These are phyloP conservation scores for Suzukiozyma palmioleophila DNA, from an alignment of 1,139 yeast genomes.

Conservation along the genomic window DNA sequence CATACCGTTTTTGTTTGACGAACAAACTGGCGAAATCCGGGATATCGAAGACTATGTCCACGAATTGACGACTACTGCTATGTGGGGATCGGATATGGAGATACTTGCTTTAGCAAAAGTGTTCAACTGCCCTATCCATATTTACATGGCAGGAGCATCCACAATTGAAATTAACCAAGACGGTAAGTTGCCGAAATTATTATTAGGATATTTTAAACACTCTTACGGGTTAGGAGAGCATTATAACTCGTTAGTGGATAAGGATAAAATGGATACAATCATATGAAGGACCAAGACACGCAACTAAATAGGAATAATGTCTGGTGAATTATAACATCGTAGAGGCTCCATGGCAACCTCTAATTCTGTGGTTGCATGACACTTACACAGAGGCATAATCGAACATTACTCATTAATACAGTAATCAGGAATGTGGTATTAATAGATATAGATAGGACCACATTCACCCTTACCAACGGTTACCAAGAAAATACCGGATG, in stretches of 20 bases:
- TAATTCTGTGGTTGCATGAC: too few relatives aligned
- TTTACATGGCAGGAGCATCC: constrained; percentile 73
- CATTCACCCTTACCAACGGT: too few relatives aligned
- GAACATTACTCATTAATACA: too few relatives aligned
- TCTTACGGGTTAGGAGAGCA: constrained; percentile 91
- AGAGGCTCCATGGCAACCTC: too few relatives aligned
- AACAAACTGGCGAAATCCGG: constrained; percentile 54
- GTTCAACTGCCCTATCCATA: constrained; percentile 66
- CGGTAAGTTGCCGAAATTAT: constrained; percentile 48
- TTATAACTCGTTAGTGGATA: constrained; percentile 76
- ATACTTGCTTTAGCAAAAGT: constrained; percentile 71
- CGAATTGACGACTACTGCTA: constrained; percentile 66
- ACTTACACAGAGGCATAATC: too few relatives aligned
- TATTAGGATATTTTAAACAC: constrained; percentile 79
- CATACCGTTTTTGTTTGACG: constrained; percentile 80
- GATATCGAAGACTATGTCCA: constrained; percentile 68
- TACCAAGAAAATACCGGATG: too few relatives aligned
- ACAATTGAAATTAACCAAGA: constrained; percentile 55
- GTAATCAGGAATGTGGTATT: too few relatives aligned
- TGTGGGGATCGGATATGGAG: constrained; percentile 98
- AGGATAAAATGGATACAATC: too few relatives aligned
- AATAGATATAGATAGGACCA: too few relatives aligned
- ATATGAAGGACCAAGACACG: too few relatives aligned
- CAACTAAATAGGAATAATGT: too few relatives aligned
- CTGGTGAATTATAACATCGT: too few relatives aligned